Base-by-base conservation (phyloP, 2,329 filamentous ascomycete genomes). In the Periconia macrospinosa region DNA sequence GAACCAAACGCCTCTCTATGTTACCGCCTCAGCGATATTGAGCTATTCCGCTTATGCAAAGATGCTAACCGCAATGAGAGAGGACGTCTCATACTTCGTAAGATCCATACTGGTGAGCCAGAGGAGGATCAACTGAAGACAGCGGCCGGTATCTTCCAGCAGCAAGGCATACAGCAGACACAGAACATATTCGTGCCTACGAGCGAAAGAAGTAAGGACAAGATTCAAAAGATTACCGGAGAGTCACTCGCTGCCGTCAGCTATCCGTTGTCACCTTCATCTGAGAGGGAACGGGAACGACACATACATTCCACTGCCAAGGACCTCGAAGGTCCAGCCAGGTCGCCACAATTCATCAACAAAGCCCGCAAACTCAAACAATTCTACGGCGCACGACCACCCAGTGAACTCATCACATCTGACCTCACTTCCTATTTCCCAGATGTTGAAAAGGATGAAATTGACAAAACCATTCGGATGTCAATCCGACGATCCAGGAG, bases 341-440 rank as follows among this genome's bases (percentile, higher is more conserved):
- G 51, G 66, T 74, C 53, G 63, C 75, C 56, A 63, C 67, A 56
- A 59, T 76, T 57, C 68, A 77, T 59, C 14, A 74, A 76, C 27
- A 75, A 77, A 37, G 78, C 78, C 48, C 68, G 79, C 30, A 80
- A 86, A 27, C 79, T 92, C 44, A 86, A 89, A 60, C 88, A 89
- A 60, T 97, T 97, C 75, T 94, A 95, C 66, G 93, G 93, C 33
- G 87, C 94, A 59, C 84, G 94, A 63, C 94, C 94, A 17, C 94
- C 94, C 1, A 97, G 93, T 77, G 94, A 99, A 78, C 84, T 99
- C 71, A 99, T 99, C 69, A 93, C 93, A 23, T 96, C 94, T 19
- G 94, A 99, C 70, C 80, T 99, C 55, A 94, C 91, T 1, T 96
- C 92, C 0, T 99, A 97, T 79, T 99, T 99, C 81, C 94, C 94